Evolutionary conservation across 176 grass and related monocot species (phyloP).

Genomic region (Elymus sibiricus): DNA sequence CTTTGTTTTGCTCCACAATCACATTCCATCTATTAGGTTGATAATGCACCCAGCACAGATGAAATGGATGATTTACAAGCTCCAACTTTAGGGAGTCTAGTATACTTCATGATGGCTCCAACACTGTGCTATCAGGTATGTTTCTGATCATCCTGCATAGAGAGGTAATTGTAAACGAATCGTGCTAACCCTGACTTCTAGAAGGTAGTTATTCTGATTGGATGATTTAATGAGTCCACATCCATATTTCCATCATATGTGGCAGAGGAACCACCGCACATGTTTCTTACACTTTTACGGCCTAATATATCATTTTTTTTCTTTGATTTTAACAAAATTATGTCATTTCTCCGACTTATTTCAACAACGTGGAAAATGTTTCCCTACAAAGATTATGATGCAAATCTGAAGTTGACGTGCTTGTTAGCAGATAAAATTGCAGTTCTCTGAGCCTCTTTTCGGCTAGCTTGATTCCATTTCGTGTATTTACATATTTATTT

Average conservation of each 20-base stretch:
- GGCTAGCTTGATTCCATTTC: background rate
- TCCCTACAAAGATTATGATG: background rate
- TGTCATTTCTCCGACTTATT: background rate
- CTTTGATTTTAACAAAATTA: background rate
- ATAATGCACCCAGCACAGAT: constrained; percentile 36
- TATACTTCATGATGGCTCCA: constrained; percentile 93
- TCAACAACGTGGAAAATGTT: background rate
- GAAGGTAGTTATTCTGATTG: background rate
- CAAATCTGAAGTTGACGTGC: background rate
- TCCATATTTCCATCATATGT: background rate
- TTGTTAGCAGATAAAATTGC: background rate
- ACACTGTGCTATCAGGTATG: constrained; percentile 96
- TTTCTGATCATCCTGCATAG: background rate
- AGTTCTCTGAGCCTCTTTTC: background rate
- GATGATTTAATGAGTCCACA: background rate
- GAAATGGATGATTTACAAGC: constrained; percentile 57
- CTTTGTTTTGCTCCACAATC: constrained; percentile 13
- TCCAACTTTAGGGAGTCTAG: constrained; percentile 61
- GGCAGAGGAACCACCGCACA: background rate
- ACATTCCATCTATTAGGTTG: constrained; percentile 33
- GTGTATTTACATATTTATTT: background rate
- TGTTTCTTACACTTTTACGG: background rate
- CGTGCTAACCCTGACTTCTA: background rate
- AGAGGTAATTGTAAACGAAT: background rate
- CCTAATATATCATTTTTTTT: background rate